A percentile compares a stretch with the other conserved stretches of the same genome.
These are phyloP conservation scores for Fusarium sublunatum DNA, from an alignment of 2,329 filamentous ascomycete genomes.

Conservation along the genomic window DNA sequence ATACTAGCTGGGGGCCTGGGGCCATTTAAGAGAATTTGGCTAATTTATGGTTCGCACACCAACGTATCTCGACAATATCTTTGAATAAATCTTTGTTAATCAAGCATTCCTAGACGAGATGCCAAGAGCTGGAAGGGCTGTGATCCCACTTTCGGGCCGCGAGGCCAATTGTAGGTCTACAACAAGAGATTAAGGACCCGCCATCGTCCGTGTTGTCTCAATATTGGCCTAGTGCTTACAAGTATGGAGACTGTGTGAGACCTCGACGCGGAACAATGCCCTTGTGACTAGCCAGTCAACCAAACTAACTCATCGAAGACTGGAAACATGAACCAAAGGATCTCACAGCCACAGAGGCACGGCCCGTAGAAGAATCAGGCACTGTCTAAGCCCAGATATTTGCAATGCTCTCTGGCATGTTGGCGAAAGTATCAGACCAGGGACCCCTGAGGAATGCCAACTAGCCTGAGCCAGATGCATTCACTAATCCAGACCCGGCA, in stretches of 20 bases:
- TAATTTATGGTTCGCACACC: too few species aligned
- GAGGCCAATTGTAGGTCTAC: neutral
- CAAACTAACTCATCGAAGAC: neutral
- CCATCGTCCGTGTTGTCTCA: slow-evolving; percentile 13
- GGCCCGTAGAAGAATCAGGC: neutral
- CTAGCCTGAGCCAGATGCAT: neutral
- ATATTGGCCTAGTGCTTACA: slow-evolving; percentile 16
- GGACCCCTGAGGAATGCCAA: slow-evolving; percentile 23
- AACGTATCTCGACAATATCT: too few species aligned
- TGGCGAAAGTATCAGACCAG: neutral
- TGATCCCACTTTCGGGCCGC: neutral
- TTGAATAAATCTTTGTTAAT: too few species aligned
- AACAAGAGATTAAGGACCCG: slow-evolving; percentile 9
- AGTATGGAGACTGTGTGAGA: too few species aligned
- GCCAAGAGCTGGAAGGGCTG: neutral
- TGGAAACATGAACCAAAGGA: neutral
- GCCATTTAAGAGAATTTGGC: too few species aligned
- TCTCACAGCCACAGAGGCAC: slow-evolving; percentile 1
- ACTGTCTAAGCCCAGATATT: neutral
- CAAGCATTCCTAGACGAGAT: neutral
- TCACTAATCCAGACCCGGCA: slow-evolving; percentile 17
- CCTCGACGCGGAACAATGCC: too few species aligned
- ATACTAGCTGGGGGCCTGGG: too few species aligned
- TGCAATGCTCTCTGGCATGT: slow-evolving; percentile 15
- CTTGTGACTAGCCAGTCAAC: too few species aligned